A percentile compares a stretch with the other conserved stretches of the same genome.
phyloP scores from a whole-genome alignment of 345 rosid genomes.

The Euphorbia tirucalli region DNA sequence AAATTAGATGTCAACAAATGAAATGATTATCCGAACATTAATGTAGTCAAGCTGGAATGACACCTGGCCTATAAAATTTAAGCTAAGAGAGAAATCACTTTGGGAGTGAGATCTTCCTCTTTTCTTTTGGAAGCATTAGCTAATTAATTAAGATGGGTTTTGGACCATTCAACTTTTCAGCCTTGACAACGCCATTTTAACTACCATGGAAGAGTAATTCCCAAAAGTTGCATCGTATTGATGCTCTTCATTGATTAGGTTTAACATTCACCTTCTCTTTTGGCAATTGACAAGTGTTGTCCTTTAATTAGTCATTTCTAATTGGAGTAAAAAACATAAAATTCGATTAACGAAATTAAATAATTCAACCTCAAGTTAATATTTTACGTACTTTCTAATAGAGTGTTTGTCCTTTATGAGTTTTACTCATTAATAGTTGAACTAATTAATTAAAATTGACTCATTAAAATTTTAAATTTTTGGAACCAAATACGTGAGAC shows the following conservation, averaged over 20 bases:
- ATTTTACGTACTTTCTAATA: too few species aligned
- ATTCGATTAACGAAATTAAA: too few species aligned
- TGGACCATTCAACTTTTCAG: slow-evolving; percentile 19
- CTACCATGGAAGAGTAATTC: slow-evolving; percentile 8
- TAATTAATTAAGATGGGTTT: slow-evolving; percentile 4
- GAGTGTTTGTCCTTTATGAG: too few species aligned
- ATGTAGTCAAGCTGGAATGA: slow-evolving; percentile 48
- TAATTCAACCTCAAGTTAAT: too few species aligned
- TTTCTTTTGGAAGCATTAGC: slow-evolving; percentile 20
- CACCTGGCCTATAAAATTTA: slow-evolving; percentile 47
- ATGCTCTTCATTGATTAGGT: not conserved
- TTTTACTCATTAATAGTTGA: too few species aligned
- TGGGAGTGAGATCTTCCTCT: slow-evolving; percentile 32
- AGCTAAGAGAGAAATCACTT: slow-evolving; percentile 23
- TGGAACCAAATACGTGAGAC: too few species aligned
- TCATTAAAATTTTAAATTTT: too few species aligned
- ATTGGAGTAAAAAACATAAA: too few species aligned
- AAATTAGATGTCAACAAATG: slow-evolving; percentile 42
- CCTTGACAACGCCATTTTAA: slow-evolving; percentile 1
- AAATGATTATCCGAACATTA: slow-evolving; percentile 50
- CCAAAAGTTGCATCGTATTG: not conserved
- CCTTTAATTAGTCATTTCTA: not conserved
- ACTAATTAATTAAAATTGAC: too few species aligned
- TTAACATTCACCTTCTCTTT: slow-evolving; percentile 5
- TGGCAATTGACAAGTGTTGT: too few species aligned